phyloP scores from a whole-genome alignment of 2,329 filamentous ascomycete genomes.

The Scolecobasidium constrictum region DNA sequence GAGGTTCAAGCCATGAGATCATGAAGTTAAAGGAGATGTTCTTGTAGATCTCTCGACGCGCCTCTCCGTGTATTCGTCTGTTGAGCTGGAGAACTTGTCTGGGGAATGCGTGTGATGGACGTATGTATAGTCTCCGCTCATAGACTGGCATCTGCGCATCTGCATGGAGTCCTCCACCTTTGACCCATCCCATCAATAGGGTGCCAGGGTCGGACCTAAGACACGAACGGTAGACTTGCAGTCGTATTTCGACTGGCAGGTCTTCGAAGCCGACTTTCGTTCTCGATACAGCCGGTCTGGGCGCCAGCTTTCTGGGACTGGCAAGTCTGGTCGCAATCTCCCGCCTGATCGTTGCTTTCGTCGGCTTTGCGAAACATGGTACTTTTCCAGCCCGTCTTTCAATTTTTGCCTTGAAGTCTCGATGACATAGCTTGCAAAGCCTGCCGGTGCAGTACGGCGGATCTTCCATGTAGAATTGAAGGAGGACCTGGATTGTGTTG shows the following conservation, averaged over 20 bases:
- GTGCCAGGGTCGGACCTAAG: neutral
- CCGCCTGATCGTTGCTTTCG: neutral
- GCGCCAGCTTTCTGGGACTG: neutral
- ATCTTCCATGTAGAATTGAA: neutral
- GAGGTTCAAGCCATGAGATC: neutral
- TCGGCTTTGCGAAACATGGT: neutral
- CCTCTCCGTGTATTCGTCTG: neutral
- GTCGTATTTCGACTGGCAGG: neutral
- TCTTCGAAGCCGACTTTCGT: neutral
- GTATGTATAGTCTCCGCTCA: neutral
- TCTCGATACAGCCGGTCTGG: too few relatives aligned
- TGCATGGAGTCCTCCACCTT: neutral
- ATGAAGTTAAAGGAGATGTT: neutral
- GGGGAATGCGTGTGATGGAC: neutral
- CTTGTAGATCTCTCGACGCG: neutral
- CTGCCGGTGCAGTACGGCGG: neutral
- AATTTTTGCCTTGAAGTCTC: neutral
- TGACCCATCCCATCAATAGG: neutral
- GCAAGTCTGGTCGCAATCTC: neutral
- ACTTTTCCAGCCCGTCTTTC: neutral
- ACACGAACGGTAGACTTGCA: neutral
- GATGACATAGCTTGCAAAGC: neutral
- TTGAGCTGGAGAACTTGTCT: neutral
- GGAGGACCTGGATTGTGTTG: too few relatives aligned
- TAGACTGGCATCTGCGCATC: neutral